These are phyloP conservation scores for Cylindrotheca closterium DNA, from an alignment of 108 stramenopile genomes.

Conservation along the genomic window DNA sequence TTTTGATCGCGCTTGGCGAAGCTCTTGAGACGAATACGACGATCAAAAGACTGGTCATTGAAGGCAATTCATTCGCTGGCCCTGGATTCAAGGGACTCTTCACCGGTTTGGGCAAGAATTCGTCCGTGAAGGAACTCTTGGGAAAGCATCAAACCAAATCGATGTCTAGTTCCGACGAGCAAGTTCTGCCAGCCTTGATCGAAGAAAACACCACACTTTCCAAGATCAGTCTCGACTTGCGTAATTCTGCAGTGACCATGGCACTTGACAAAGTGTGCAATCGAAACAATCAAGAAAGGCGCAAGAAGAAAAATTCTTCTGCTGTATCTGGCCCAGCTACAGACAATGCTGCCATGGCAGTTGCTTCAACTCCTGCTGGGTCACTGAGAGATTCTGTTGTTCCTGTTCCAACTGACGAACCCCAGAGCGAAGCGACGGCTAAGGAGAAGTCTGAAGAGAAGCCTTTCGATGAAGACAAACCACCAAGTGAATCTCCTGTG, in stretches of 20 bases:
- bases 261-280: constrained; percentile 30
- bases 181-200: constrained; percentile 24
- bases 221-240: constrained; percentile 40
- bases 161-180: constrained; percentile 30
- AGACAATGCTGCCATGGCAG: neutral
- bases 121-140: constrained; percentile 31
- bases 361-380: no score
- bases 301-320: neutral
- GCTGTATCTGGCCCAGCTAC: neutral
- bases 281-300: constrained; percentile 29
- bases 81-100: constrained; percentile 35
- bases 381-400: no score
- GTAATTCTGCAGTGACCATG: constrained; percentile 26
- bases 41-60: constrained; percentile 29
- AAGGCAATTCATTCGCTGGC: constrained; percentile 32
- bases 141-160: constrained; percentile 42
- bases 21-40: constrained; percentile 21
- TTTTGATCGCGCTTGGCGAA: constrained; percentile 26
- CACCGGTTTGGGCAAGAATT: constrained; percentile 30
- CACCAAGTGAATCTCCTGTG: no score
- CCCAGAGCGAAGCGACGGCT: no score
- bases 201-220: constrained; percentile 22
- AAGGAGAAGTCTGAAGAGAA: no score
- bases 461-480: no score
- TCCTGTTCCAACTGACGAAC: no score